These are phyloP conservation scores for Ophiocordyceps australis DNA, from an alignment of 2,329 filamentous ascomycete genomes.

Conservation along the genomic window DNA sequence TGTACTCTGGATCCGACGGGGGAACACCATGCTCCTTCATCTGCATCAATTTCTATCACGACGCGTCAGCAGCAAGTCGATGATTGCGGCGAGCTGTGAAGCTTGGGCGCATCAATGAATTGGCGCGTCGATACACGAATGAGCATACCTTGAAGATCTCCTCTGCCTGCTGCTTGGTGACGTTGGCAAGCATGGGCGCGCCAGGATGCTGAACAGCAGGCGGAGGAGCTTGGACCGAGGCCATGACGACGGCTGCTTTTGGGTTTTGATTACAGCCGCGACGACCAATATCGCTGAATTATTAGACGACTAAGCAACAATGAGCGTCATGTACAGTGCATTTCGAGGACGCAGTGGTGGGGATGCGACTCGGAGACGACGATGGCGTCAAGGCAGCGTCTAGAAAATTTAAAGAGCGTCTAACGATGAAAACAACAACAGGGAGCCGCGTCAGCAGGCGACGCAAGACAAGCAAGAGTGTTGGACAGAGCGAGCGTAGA, in stretches of 20 bases:
- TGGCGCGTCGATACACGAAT: too few species aligned
- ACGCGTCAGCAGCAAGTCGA: not conserved
- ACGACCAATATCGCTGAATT: conserved; percentile 12
- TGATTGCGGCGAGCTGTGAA: not conserved
- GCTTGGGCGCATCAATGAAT: too few species aligned
- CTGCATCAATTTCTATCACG: conserved; percentile 59
- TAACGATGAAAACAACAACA: too few species aligned
- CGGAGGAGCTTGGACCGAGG: conserved; percentile 60
- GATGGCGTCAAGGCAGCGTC: too few species aligned
- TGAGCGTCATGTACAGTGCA: conserved; percentile 15
- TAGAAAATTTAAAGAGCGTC: too few species aligned
- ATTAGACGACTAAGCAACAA: conserved; percentile 8
- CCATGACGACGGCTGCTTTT: conserved; percentile 37
- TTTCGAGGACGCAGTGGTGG: conserved; percentile 15
- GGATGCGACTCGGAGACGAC: conserved; percentile 3
- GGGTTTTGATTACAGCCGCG: conserved; percentile 32
- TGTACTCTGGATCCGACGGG: conserved; percentile 68
- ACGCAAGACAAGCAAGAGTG: not conserved
- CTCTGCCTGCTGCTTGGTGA: conserved; percentile 63
- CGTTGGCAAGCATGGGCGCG: conserved; percentile 41
- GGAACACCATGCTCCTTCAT: conserved; percentile 78
- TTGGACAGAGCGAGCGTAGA: conserved; percentile 2
- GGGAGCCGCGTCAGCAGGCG: too few species aligned
- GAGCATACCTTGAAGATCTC: conserved; percentile 55
- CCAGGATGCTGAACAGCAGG: conserved; percentile 50